Conservation (phyloP, 257 asterid genomes). For the Knoxia roxburghii region DNA sequence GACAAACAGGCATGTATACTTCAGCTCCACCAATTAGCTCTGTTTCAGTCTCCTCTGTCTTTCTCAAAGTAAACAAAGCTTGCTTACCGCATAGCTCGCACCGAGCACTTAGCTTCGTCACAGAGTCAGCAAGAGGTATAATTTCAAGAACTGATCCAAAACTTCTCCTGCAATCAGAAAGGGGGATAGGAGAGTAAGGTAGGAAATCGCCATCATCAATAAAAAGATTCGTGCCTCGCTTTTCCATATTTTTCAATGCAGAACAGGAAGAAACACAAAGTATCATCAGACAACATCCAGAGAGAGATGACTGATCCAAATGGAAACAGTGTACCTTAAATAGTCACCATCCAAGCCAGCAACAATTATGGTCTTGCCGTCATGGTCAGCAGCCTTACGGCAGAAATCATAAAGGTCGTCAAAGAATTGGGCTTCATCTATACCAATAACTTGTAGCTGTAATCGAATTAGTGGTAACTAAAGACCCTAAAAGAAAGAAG, state of each 20-base stretch:
- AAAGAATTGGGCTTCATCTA: conserved; percentile 94
- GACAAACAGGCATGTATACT: conserved; percentile 91
- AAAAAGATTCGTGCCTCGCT: not conserved
- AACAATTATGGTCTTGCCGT: conserved; percentile 79
- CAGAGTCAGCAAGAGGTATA: conserved; percentile 81
- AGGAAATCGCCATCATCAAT: not conserved
- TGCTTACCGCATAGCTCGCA: conserved; percentile 76
- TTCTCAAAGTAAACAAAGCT: conserved; percentile 79
- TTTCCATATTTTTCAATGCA: not conserved
- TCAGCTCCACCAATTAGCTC: conserved; percentile 87
- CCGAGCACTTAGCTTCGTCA: conserved; percentile 69
- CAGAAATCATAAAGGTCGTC: conserved; percentile 87
- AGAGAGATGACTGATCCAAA: not conserved
- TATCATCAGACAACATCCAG: not conserved
- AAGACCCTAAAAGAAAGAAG: not conserved
- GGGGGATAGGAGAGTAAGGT: conserved; percentile 2
- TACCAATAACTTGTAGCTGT: conserved; percentile 81
- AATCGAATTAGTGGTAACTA: conserved; percentile 7
- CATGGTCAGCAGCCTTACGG: conserved; percentile 79
- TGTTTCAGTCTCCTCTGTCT: conserved; percentile 67
- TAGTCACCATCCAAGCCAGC: conserved; percentile 99
- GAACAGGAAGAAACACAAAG: not conserved
- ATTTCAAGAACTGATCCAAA: conserved; percentile 82
- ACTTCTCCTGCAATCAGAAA: conserved; percentile 50
- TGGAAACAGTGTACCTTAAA: conserved; percentile 44